Conservation (phyloP, 2,329 filamentous ascomycete genomes). For the Ramularia endophylla region DNA sequence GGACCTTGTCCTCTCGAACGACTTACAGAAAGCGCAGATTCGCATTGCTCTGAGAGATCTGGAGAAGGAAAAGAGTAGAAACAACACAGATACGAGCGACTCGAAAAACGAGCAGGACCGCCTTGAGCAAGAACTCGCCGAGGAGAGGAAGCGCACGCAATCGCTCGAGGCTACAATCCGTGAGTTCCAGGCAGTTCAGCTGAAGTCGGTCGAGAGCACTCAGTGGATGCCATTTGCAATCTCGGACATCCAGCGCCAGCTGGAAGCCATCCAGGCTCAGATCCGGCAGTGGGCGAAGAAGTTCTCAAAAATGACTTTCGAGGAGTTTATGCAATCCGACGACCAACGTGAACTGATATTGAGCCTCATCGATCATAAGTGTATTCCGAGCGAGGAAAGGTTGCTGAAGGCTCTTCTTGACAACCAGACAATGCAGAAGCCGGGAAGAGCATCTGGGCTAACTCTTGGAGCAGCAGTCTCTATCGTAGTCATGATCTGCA, state of each 20-base stretch:
- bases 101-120: background rate
- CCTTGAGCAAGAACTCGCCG: background rate
- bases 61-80: too few species aligned
- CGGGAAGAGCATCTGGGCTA: conserved; percentile 5
- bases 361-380: background rate
- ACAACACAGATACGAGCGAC: too few species aligned
- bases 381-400: background rate
- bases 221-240: conserved; percentile 4
- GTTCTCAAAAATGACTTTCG: background rate
- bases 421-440: conserved; percentile 6
- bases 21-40: too few species aligned
- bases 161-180: background rate
- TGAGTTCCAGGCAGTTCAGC: conserved; percentile 2
- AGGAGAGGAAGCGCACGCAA: background rate
- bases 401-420: background rate
- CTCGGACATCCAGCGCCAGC: conserved; percentile 3
- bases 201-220: conserved; percentile 7
- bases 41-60: too few species aligned
- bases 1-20: too few species aligned
- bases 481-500: conserved; percentile 1
- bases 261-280: background rate
- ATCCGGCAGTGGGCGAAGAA: conserved; percentile 6
- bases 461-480: conserved; percentile 7
- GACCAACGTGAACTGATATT: background rate
- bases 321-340: background rate